Percentiles rank a stretch among this genome's conserved stretches.
Conservation (phyloP, 768 basidiomycete genomes). For the Paxillus rubicundulus region DNA sequence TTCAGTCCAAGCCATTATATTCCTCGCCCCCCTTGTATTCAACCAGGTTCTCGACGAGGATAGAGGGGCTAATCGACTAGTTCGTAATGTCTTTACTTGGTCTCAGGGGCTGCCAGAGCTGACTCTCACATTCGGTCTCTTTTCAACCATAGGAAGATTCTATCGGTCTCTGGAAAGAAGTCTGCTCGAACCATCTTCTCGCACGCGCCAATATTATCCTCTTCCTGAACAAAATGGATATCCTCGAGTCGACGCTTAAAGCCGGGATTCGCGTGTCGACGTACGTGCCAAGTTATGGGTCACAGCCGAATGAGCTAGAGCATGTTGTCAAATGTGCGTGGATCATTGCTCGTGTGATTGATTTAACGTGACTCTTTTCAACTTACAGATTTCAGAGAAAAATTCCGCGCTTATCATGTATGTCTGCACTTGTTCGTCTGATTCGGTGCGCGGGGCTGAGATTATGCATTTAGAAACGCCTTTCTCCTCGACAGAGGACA, state of each 20-base stretch:
- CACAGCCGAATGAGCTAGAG: slow-evolving; percentile 54
- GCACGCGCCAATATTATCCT: slow-evolving; percentile 62
- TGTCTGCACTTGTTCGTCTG: slow-evolving; percentile 16
- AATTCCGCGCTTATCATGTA: slow-evolving; percentile 63
- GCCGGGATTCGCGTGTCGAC: slow-evolving; percentile 54
- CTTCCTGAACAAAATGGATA: slow-evolving; percentile 77
- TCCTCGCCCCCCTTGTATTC: slow-evolving; percentile 76
- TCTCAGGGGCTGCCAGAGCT: too few relatives aligned
- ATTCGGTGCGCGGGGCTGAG: not conserved
- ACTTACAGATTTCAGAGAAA: slow-evolving; percentile 61
- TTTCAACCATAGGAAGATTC: slow-evolving; percentile 58
- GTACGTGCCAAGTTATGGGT: slow-evolving; percentile 62
- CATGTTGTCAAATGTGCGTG: slow-evolving; percentile 63
- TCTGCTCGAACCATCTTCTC: slow-evolving; percentile 64
- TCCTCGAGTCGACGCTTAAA: slow-evolving; percentile 52
- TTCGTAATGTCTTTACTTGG: slow-evolving; percentile 21
- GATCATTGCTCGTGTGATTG: not conserved
- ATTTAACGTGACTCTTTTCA: not conserved
- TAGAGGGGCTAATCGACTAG: slow-evolving; percentile 60
- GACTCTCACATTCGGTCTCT: not conserved
- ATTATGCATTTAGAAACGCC: slow-evolving; percentile 41
- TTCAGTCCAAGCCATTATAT: slow-evolving; percentile 73
- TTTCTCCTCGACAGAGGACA: slow-evolving; percentile 54
- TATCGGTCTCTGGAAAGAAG: slow-evolving; percentile 65
- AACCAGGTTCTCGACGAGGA: slow-evolving; percentile 75